Base-by-base conservation (phyloP, 1,139 yeast genomes). In the Sugiyamaella novakii region DNA sequence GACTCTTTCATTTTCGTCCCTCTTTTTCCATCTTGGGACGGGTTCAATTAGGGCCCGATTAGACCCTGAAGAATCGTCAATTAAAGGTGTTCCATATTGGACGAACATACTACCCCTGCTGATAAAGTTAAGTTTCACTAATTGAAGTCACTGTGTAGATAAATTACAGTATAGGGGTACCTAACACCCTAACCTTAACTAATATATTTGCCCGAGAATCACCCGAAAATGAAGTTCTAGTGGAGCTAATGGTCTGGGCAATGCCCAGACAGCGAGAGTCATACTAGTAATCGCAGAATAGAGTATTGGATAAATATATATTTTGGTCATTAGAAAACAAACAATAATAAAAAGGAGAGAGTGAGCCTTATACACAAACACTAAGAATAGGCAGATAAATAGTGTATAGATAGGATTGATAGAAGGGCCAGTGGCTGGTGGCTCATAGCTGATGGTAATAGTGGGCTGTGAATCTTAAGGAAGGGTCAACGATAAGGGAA, bases 1-100 rank as follows among this genome's bases (percentile, higher is more conserved):
- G 33, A 52, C 54, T 15, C 50, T 43, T 1, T 52, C 56, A 11
- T 42, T 29, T 25, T 53, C 55, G 18, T 53, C 38, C 5, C 49
- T 47, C 17, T 40, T 29, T 25, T 40, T 52, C 54, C 54, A 52
- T 28, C 49, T 39, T 7, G 54, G 53, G 12, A 34, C 43, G 5
- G 39, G 3, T 11, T 15, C 51, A n/a, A 15, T 30, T 15, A 22
- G 8, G 8, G 33, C 25, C 10, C 34, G 37, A 33, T 31, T 30
- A 10, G 46, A 43, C 7, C 31, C 31, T n/a, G 33, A 31, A 1
- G 34, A 17, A 6, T 42, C 41, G 5, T 47, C 50, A 5, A 37
- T 34, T 24, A 45, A 22, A 14, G 54, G 43, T 1, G 52, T 51
- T 12, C 54, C 54, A 39, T 48, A 51, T 30, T 45, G 44, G 19